Evolutionary conservation across 1,284 basidiomycete genomes (phyloP).

Genomic region (Ustilago trichophora): DNA sequence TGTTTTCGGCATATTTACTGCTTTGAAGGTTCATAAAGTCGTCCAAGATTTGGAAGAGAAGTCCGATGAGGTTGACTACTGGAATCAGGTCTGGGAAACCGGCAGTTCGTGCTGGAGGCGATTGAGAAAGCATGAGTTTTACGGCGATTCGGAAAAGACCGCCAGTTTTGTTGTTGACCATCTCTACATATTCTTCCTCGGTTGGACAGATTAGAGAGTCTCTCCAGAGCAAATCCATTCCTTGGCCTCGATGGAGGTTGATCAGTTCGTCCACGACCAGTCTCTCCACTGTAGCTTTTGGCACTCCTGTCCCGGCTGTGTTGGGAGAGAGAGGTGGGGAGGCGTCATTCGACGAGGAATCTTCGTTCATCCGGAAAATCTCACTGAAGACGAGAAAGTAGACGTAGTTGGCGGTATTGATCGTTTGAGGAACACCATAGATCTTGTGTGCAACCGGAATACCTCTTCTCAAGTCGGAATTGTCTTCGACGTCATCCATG

Average conservation of each 20-base stretch:
- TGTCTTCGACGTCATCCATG: conserved; percentile 97
- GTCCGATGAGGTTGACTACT: conserved; percentile 90
- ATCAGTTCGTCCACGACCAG: conserved; percentile 74
- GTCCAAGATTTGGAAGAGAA: conserved; percentile 95
- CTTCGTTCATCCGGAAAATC: conserved; percentile 77
- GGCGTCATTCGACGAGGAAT: conserved; percentile 64
- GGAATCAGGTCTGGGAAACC: conserved; percentile 70
- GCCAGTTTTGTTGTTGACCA: conserved; percentile 99
- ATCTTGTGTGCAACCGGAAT: conserved; percentile 91
- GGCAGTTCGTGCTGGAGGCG: background rate
- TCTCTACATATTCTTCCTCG: conserved; percentile 91
- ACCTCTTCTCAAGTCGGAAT: conserved; percentile 86
- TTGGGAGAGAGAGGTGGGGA: conserved; percentile 10
- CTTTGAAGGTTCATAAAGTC: conserved; percentile 97
- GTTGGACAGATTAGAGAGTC: conserved; percentile 91
- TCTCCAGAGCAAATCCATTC: conserved; percentile 92
- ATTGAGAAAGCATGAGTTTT: conserved; percentile 89
- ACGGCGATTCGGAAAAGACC: conserved; percentile 90
- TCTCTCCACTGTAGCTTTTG: conserved; percentile 32
- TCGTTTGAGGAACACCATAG: conserved; percentile 93
- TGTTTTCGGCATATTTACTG: conserved; percentile 83
- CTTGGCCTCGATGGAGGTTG: conserved; percentile 92
- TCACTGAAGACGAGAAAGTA: conserved; percentile 75
- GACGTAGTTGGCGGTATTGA: conserved; percentile 96
- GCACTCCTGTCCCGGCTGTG: conserved; percentile 21